Conservation (phyloP, 116 monocot species). For the Zostera marina region DNA sequence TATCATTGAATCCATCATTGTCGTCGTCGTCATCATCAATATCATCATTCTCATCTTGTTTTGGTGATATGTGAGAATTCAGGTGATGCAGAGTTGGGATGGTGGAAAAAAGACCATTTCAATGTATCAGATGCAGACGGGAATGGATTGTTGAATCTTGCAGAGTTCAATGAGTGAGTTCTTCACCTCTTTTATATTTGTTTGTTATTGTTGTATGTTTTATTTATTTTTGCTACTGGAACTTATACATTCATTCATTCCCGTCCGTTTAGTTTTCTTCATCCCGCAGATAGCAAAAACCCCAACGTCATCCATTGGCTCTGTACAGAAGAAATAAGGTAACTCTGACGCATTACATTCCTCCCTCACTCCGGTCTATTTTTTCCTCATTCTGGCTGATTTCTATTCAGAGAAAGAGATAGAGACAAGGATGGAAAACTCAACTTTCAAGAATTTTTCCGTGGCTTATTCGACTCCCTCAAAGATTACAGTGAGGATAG, state of each 20-base stretch:
- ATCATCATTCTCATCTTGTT: background rate
- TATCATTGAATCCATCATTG: too few relatives aligned
- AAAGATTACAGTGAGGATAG: constrained; percentile 35
- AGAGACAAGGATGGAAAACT: constrained; percentile 82
- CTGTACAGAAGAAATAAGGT: constrained; percentile 93
- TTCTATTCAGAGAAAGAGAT: constrained; percentile 59
- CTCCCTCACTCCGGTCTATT: background rate
- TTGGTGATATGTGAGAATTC: constrained; percentile 1
- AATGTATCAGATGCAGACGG: constrained; percentile 80
- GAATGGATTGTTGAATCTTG: constrained; percentile 67
- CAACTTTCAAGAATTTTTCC: constrained; percentile 76
- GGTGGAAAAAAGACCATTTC: constrained; percentile 91
- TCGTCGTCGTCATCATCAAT: too few relatives aligned
- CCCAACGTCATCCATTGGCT: constrained; percentile 66
- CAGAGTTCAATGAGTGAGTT: constrained; percentile 79
- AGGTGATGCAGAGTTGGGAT: constrained; percentile 14
- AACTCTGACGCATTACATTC: background rate
- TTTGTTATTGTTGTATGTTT: background rate
- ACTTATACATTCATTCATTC: background rate
- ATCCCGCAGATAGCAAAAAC: constrained; percentile 84
- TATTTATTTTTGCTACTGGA: background rate
- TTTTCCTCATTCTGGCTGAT: background rate
- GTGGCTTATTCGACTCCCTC: constrained; percentile 66
- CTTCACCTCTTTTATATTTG: background rate
- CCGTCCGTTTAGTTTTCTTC: constrained; percentile 57